Conservation (phyloP, 202 grass and related monocot genomes). For the Panicum hallii region DNA sequence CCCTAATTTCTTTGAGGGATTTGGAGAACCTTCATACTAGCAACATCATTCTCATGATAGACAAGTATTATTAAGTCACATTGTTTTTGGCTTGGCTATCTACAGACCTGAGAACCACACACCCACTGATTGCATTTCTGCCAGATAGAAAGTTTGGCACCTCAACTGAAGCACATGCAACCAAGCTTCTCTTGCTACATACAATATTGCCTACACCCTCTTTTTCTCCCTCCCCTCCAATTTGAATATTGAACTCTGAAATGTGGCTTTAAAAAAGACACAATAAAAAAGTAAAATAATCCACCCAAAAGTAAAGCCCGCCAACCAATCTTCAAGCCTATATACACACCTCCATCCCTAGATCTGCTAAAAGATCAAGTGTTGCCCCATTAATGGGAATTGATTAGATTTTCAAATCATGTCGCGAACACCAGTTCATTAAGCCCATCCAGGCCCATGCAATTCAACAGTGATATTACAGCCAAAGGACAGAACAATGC, state of each 20-base stretch:
- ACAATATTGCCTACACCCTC: slow-evolving; percentile 23
- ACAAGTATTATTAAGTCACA: slow-evolving; percentile 10
- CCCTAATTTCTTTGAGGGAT: slow-evolving; percentile 20
- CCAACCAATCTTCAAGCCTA: neutral
- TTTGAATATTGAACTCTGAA: slow-evolving; percentile 37
- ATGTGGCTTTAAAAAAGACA: slow-evolving; percentile 29
- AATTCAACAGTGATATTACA: neutral
- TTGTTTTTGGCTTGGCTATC: neutral
- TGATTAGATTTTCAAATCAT: neutral
- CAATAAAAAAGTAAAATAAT: neutral
- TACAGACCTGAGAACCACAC: neutral
- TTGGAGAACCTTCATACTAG: neutral
- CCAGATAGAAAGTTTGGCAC: slow-evolving; percentile 36
- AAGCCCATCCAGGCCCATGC: neutral
- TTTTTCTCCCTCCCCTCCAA: slow-evolving; percentile 4
- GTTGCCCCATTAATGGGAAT: neutral
- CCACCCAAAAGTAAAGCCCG: neutral
- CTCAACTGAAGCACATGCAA: slow-evolving; percentile 43
- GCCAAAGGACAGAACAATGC: neutral
- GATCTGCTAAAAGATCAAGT: neutral
- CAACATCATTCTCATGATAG: neutral
- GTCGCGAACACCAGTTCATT: neutral
- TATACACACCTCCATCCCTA: neutral
- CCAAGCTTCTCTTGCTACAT: slow-evolving; percentile 39
- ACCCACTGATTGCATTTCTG: neutral